Evolutionary conservation across 331 rosid genomes (phyloP), one percentile per base, ranked within the genome.

Genomic region (Quercus lobata): DNA sequence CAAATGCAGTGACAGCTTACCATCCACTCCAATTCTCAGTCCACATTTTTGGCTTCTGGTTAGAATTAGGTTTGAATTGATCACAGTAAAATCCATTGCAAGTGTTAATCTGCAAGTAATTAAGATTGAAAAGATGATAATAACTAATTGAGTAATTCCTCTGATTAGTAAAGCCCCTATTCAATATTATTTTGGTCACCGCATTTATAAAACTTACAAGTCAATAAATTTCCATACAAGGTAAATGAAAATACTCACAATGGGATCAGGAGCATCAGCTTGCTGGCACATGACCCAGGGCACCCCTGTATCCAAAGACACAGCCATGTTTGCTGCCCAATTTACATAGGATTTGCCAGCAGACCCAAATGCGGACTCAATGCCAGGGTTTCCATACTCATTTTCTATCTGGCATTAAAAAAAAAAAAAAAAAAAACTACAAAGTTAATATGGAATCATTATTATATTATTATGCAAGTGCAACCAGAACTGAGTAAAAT

Each of bases 261-360:
- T 91, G 61, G 98, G 97, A 80, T 91, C 89, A 12, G 99, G 99
- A 78, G 99, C 99, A 80, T 96, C 88, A 3, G 77, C 79, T 83
- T 93, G 99, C 85, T 90, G 94, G 89, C 99, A 93, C 99, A 96
- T 96, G 84, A 93, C 90, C 99, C 99, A 96, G 25, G 99, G 99
- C 70, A 96, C 99, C 54, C 99, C 99, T 9, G 98, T 96, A 81
- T 92, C 87, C 84, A 91, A 87, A 71, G 97, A 87, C 73, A 84
- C 80, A 68, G 98, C 99, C 99, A 96, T 96, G 44, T 83, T 60
- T 83, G 98, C 99, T 41, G 99, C 92, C 99, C 99, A 93, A 0
- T 89, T 78, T 60, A 96, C 76, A 78, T 96, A 96, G 34, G 94
- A 53, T 81, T 93, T 90, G 49, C 82, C 99, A 66, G 93, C 94